A percentile compares a stretch with the other conserved stretches of the same genome.
Conservation (phyloP, 2,329 filamentous ascomycete genomes). For the Diaporthe sp. region DNA sequence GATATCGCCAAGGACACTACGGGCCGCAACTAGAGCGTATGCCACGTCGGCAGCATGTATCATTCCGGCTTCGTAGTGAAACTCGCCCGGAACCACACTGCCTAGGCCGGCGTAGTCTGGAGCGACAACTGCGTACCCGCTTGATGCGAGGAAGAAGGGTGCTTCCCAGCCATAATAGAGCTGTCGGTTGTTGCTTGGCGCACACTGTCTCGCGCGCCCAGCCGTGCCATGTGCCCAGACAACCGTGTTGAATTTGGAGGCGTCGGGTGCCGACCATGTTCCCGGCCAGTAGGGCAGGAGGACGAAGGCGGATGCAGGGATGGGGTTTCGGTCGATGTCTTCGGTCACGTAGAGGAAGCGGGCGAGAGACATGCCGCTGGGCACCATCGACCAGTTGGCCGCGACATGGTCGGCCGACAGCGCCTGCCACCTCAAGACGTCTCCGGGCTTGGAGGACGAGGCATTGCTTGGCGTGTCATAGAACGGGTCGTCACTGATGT, state of each 20-base stretch:
- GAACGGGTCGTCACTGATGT: slow-evolving; percentile 12
- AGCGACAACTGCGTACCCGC: neutral
- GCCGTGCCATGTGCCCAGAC: neutral
- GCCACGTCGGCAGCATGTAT: neutral
- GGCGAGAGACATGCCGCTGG: neutral
- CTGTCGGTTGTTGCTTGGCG: neutral
- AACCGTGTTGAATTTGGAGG: neutral
- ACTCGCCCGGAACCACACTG: neutral
- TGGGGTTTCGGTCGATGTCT: neutral
- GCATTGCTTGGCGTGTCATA: neutral
- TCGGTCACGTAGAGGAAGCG: slow-evolving; percentile 3
- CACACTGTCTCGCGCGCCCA: neutral
- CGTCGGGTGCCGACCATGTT: neutral
- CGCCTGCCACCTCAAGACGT: neutral
- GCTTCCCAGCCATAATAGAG: slow-evolving; percentile 1
- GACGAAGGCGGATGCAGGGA: neutral
- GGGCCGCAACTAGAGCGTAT: neutral
- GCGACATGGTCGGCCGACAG: slow-evolving; percentile 1
- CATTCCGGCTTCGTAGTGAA: neutral
- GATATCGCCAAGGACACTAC: neutral
- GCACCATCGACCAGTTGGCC: neutral
- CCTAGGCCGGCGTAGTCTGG: slow-evolving; percentile 1
- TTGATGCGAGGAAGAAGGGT: neutral
- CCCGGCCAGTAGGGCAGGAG: neutral
- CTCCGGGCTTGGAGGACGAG: neutral